A percentile compares a stretch with the other conserved stretches of the same genome.
These are phyloP conservation scores for Nitzschia palea DNA, from an alignment of 108 stramenopile genomes.

Conservation along the genomic window DNA sequence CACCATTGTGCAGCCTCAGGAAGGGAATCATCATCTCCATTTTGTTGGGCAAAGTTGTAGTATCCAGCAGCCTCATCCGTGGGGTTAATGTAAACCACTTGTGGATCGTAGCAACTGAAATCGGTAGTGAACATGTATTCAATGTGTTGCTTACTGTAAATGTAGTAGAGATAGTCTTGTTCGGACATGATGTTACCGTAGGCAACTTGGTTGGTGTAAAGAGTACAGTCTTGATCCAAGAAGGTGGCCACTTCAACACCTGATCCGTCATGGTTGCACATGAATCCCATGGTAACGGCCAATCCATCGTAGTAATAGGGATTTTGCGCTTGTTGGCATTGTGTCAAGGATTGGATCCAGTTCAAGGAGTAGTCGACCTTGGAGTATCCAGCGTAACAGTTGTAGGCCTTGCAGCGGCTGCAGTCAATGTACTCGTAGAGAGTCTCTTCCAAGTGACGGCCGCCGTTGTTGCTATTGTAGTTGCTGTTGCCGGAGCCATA, in stretches of 20 bases:
- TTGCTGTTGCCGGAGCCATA: background rate
- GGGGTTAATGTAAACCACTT: constrained; percentile 8
- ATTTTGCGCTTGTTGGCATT: constrained; percentile 4
- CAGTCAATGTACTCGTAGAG: constrained; percentile 38
- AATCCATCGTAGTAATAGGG: constrained; percentile 10
- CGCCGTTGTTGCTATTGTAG: background rate
- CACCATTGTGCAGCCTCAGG: constrained; percentile 26
- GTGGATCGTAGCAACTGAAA: constrained; percentile 20
- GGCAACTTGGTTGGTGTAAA: constrained; percentile 30
- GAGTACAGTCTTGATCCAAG: constrained; percentile 55
- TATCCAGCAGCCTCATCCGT: background rate
- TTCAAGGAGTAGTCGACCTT: constrained; percentile 25
- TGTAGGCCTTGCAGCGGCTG: constrained; percentile 39
- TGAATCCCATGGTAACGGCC: constrained; percentile 25
- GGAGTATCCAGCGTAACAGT: constrained; percentile 24
- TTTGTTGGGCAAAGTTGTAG: background rate
- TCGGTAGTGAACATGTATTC: constrained; percentile 10
- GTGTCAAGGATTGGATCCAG: constrained; percentile 30
- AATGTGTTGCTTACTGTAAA: background rate
- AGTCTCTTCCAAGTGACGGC: background rate
- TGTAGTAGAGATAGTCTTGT: background rate
- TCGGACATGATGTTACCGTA: constrained; percentile 13
- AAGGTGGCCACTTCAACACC: constrained; percentile 67
- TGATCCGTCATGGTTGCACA: constrained; percentile 58
- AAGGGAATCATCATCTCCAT: constrained; percentile 14